Evolutionary conservation across 2,329 filamentous ascomycete genomes (phyloP).

Genomic region (Monosporascus sp.): DNA sequence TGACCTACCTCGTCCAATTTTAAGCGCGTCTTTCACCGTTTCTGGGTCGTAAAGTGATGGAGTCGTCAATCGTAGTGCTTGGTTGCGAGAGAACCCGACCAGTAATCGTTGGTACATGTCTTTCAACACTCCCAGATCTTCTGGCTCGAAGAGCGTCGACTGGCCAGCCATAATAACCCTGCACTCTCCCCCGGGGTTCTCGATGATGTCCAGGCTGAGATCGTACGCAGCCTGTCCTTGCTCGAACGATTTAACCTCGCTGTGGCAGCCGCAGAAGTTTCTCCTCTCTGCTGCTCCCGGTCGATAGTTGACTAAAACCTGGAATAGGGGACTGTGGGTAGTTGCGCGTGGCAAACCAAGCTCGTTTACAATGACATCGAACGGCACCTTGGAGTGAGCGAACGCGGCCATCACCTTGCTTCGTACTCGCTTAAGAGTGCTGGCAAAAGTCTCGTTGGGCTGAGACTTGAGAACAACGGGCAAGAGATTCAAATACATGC

Average conservation of each 20-base stretch:
- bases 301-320: no score
- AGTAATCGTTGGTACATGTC: neutral
- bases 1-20: slow-evolving; percentile 1
- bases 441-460: neutral
- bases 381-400: neutral
- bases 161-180: neutral
- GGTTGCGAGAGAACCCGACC: neutral
- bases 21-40: neutral
- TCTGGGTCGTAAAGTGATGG: neutral
- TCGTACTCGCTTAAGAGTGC: neutral
- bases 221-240: neutral
- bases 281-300: no score
- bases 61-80: neutral
- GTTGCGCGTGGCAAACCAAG: neutral
- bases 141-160: neutral
- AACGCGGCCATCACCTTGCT: neutral
- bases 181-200: neutral
- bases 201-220: neutral
- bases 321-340: neutral
- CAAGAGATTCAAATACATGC: neutral
- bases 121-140: neutral
- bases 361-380: neutral
- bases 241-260: neutral
- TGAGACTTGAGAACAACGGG: neutral
- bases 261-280: no score